Percentiles rank a stretch among this genome's conserved stretches.
These are phyloP conservation scores for Porodaedalea pini DNA, from an alignment of 1,284 basidiomycete species.

Conservation along the genomic window DNA sequence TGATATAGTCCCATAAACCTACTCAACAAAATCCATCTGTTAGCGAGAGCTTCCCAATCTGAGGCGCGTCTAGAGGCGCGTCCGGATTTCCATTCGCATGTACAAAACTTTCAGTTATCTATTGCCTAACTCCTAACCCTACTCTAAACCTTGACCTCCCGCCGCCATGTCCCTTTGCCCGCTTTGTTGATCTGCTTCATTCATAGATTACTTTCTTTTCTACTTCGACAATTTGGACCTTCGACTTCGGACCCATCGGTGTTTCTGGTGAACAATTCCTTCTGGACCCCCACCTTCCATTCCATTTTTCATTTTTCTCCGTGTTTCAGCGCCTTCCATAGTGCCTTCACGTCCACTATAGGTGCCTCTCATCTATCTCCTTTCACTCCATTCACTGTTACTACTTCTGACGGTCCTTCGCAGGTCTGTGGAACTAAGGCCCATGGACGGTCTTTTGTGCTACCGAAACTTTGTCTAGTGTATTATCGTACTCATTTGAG, in stretches of 20 bases:
- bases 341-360: background rate
- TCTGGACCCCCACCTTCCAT: background rate
- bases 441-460: too few species aligned
- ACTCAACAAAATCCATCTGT: background rate
- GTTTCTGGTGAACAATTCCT: too few species aligned
- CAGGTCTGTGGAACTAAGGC: too few species aligned
- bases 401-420: background rate
- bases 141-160: background rate
- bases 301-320: background rate
- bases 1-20: background rate
- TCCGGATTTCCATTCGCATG: too few species aligned
- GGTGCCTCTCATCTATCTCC: too few species aligned
- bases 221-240: background rate
- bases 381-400: background rate
- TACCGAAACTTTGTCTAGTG: too few species aligned
- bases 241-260: background rate
- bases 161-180: too few species aligned
- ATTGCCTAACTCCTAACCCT: background rate
- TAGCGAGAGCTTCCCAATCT: background rate
- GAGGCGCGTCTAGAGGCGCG: too few species aligned
- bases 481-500: too few species aligned
- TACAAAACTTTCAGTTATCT: background rate
- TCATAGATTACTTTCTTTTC: background rate
- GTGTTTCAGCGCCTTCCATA: background rate
- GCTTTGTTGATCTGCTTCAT: background rate